phyloP scores from a whole-genome alignment of 2,329 filamentous ascomycete species.

The Cytospora piceicola region DNA sequence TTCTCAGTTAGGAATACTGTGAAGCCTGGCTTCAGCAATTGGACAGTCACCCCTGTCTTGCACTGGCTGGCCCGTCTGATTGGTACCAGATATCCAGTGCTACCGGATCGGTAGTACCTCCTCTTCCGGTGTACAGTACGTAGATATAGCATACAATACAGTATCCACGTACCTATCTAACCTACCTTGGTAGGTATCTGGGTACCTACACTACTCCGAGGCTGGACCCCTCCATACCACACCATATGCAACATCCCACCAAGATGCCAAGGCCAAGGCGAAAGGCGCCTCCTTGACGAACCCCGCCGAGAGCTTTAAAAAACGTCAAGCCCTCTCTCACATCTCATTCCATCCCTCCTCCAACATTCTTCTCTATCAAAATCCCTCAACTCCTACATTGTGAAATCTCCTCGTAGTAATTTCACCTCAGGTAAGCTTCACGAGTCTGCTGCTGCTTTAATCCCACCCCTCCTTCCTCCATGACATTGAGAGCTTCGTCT shows the following conservation, averaged over 20 bases:
- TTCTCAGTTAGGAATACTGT: neutral
- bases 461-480: neutral
- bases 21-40: neutral
- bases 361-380: constrained; percentile 2
- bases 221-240: constrained; percentile 24
- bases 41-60: neutral
- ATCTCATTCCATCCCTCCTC: constrained; percentile 13
- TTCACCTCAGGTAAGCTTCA: constrained; percentile 23
- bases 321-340: constrained; percentile 24
- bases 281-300: constrained; percentile 13
- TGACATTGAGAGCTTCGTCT: neutral
- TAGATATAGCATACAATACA: neutral
- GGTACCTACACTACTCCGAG: neutral
- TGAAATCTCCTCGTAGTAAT: constrained; percentile 23
- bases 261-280: constrained; percentile 11
- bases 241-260: constrained; percentile 25
- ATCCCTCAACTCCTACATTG: constrained; percentile 18
- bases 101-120: neutral
- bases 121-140: neutral
- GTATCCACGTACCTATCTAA: neutral
- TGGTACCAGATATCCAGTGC: constrained; percentile 15
- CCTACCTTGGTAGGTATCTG: no score
- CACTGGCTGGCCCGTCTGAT: constrained; percentile 9
- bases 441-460: neutral
- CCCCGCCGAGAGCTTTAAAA: constrained; percentile 29